Percentiles rank a stretch among this genome's conserved stretches.
phyloP scores from a whole-genome alignment of 1,284 basidiomycete species.

The Malassezia sp. region DNA sequence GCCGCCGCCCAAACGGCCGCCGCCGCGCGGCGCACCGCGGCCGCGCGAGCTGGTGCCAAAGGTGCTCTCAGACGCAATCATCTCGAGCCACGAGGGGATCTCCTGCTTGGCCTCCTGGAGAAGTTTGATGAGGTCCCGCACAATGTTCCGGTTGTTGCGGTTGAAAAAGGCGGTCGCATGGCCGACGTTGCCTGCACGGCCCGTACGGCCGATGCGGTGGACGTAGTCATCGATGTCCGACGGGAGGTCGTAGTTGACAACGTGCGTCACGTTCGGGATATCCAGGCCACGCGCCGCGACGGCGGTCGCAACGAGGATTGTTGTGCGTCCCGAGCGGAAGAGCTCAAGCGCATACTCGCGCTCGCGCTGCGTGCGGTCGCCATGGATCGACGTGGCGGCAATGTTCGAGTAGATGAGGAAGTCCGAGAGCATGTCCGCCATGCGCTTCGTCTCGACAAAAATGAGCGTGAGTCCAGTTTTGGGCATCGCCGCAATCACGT shows the following conservation, averaged over 20 bases:
- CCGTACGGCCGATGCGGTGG: slow-evolving; percentile 68
- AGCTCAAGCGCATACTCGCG: slow-evolving; percentile 89
- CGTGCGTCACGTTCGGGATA: slow-evolving; percentile 98
- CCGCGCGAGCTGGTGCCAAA: slow-evolving; percentile 55
- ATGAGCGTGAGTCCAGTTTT: slow-evolving; percentile 75
- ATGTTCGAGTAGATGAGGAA: slow-evolving; percentile 77
- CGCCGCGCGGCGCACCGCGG: slow-evolving; percentile 54
- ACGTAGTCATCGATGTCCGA: slow-evolving; percentile 75
- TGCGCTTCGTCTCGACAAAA: slow-evolving; percentile 98
- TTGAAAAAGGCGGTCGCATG: slow-evolving; percentile 58
- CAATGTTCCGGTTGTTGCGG: slow-evolving; percentile 58
- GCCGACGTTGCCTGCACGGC: slow-evolving; percentile 97
- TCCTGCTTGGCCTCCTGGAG: slow-evolving; percentile 95
- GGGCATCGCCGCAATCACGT: slow-evolving; percentile 71
- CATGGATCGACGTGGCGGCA: slow-evolving; percentile 88
- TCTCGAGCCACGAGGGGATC: slow-evolving; percentile 80
- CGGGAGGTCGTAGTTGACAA: slow-evolving; percentile 96
- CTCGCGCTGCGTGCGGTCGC: slow-evolving; percentile 93
- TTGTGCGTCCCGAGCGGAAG: slow-evolving; percentile 86
- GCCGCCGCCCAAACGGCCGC: slow-evolving; percentile 50
- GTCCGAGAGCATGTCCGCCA: slow-evolving; percentile 96
- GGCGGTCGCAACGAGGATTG: slow-evolving; percentile 93
- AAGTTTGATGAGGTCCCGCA: slow-evolving; percentile 78
- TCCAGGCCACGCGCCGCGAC: slow-evolving; percentile 98
- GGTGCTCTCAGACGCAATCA: slow-evolving; percentile 67